These are phyloP conservation scores for Peronospora destructor DNA, from an alignment of 352 stramenopile species.

Conservation along the genomic window DNA sequence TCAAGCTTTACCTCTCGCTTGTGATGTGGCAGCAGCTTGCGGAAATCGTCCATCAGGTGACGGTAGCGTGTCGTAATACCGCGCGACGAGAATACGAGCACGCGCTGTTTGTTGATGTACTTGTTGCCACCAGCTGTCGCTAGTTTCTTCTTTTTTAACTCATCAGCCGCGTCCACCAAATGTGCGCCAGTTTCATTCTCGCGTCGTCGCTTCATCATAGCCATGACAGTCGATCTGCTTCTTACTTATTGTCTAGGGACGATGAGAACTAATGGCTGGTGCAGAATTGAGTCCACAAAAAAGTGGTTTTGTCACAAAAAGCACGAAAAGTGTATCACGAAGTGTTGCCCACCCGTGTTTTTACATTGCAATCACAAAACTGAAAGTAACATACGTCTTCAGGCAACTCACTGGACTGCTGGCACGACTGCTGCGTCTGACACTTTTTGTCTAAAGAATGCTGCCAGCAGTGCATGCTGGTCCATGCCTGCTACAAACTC, in stretches of 20 bases:
- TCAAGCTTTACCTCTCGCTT: conserved; percentile 99
- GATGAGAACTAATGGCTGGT: conserved; percentile 26
- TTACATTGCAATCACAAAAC: neutral
- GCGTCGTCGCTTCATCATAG: conserved; percentile 41
- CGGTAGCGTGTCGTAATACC: conserved; percentile 93
- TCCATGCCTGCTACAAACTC: conserved; percentile 49
- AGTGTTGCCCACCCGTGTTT: too few species aligned
- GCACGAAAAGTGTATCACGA: too few species aligned
- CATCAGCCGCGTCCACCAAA: conserved; percentile 20
- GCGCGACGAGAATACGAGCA: conserved; percentile 89
- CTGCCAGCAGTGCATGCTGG: conserved; percentile 30
- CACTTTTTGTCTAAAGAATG: conserved; percentile 35
- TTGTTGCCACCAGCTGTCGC: conserved; percentile 26
- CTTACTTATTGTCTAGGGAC: neutral
- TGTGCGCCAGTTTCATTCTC: conserved; percentile 31
- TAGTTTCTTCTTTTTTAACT: conserved; percentile 38
- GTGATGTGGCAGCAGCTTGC: conserved; percentile 96
- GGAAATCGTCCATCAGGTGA: conserved; percentile 97
- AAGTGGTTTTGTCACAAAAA: neutral
- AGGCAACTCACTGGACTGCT: conserved; percentile 3
- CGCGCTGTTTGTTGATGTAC: conserved; percentile 91
- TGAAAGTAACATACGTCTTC: neutral
- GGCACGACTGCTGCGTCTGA: conserved; percentile 7
- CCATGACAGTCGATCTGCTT: conserved; percentile 18
- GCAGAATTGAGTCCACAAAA: neutral